These are phyloP conservation scores for Xylaria grammica DNA, from an alignment of 495 filamentous ascomycete species.

Conservation along the genomic window DNA sequence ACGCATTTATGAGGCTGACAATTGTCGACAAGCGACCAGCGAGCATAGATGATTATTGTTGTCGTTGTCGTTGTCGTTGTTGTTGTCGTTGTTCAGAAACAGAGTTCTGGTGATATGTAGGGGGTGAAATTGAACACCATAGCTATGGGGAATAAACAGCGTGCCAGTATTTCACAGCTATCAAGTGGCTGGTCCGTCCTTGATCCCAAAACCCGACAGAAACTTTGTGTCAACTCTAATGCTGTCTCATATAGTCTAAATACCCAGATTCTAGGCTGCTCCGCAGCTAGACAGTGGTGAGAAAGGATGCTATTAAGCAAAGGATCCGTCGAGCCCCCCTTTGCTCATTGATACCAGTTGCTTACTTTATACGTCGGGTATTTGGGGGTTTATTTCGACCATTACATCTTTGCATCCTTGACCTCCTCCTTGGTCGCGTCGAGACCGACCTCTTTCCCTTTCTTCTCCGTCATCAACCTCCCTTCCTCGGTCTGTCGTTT, in stretches of 20 bases:
- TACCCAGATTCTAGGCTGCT: background rate
- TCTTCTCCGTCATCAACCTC: constrained; percentile 61
- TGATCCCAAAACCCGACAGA: no score
- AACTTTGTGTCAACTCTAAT: no score
- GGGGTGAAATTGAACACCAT: background rate
- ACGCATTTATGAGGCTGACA: background rate
- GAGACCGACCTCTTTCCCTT: constrained; percentile 50
- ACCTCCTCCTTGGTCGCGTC: constrained; percentile 64
- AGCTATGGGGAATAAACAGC: background rate
- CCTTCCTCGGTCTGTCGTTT: constrained; percentile 60
- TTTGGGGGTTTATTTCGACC: background rate
- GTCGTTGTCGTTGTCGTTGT: background rate
- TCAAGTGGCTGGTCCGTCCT: background rate
- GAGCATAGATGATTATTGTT: background rate
- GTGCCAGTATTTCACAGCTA: background rate
- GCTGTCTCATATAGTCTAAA: background rate
- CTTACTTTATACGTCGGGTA: background rate
- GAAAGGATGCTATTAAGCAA: background rate
- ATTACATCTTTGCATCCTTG: constrained; percentile 61
- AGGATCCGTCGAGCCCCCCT: background rate
- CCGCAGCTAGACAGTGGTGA: background rate
- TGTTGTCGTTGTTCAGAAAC: background rate
- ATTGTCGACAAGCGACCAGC: background rate
- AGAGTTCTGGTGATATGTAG: background rate
- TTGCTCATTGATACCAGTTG: background rate